phyloP scores from a whole-genome alignment of 805 yeast genomes.

The Zygotorulaspora florentina region DNA sequence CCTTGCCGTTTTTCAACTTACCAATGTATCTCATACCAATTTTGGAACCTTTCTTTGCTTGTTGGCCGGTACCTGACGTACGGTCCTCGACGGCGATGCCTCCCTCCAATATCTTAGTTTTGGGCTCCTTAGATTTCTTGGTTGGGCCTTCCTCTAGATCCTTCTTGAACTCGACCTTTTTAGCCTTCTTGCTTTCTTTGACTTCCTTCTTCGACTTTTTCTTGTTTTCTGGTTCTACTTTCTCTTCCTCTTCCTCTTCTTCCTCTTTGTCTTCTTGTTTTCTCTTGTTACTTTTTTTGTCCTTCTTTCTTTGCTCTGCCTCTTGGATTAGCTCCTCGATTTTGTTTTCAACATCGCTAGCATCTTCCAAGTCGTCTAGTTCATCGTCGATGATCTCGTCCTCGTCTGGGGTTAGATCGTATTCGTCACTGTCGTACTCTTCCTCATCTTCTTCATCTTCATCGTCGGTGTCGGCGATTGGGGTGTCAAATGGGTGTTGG shows the following conservation, averaged over 20 bases:
- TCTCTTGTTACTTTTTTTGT: conserved; percentile 33
- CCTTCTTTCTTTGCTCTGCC: conserved; percentile 43
- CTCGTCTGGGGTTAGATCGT: conserved; percentile 45
- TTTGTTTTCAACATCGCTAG: conserved; percentile 65
- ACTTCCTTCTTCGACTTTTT: conserved; percentile 33
- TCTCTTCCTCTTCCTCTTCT: conserved; percentile 28
- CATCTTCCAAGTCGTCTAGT: conserved; percentile 61
- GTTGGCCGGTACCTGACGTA: conserved; percentile 79
- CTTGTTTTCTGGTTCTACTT: conserved; percentile 20
- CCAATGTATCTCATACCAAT: conserved; percentile 98
- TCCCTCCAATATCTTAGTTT: conserved; percentile 80
- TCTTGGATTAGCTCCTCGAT: conserved; percentile 70
- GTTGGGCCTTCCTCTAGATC: conserved; percentile 95
- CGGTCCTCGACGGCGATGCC: conserved; percentile 94
- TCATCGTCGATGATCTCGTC: conserved; percentile 46
- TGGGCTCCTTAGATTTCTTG: conserved; percentile 40
- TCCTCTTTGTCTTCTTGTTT: conserved; percentile 34
- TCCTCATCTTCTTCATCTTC: conserved; percentile 59
- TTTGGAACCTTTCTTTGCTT: conserved; percentile 81
- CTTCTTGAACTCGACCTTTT: conserved; percentile 84
- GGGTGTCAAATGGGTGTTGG: conserved; percentile 83
- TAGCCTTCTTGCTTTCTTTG: conserved; percentile 43
- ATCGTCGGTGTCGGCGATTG: conserved; percentile 44
- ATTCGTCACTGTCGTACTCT: conserved; percentile 53
- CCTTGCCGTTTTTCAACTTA: conserved; percentile 92